A percentile compares a stretch with the other conserved stretches of the same genome.
Conservation (phyloP, 495 filamentous ascomycete genomes). For the Jackrogersella minutella region DNA sequence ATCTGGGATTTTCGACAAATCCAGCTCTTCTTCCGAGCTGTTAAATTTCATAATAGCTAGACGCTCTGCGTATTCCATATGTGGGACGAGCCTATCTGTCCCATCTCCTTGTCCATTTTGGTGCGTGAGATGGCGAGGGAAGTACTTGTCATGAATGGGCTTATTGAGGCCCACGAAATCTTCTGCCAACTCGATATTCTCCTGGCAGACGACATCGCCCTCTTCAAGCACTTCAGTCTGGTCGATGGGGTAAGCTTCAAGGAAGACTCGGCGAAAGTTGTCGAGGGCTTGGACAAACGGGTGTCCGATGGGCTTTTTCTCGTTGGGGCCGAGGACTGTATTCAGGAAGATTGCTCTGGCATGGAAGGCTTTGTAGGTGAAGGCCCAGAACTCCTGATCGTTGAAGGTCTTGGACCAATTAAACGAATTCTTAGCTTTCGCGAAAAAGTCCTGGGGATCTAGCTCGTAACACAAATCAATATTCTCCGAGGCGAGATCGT, state of each 20-base stretch:
- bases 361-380: conserved; percentile 39
- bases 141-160: conserved; percentile 6
- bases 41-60: not conserved
- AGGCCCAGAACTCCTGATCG: conserved; percentile 34
- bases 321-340: not conserved
- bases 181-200: conserved; percentile 15
- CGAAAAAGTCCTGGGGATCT: conserved; percentile 20
- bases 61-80: not conserved
- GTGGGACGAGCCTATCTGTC: conserved; percentile 6
- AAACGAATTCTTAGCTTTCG: conserved; percentile 23
- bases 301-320: not conserved
- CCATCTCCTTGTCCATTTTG: conserved; percentile 23
- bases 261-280: conserved; percentile 20
- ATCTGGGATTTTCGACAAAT: conserved; percentile 12
- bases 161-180: not conserved
- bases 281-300: conserved; percentile 23
- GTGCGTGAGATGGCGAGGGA: conserved; percentile 14
- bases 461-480: not conserved
- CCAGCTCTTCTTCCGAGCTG: not conserved
- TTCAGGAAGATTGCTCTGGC: conserved; percentile 27
- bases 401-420: conserved; percentile 10
- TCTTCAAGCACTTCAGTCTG: not conserved
- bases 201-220: not conserved
- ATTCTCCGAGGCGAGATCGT: conserved; percentile 23
- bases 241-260: not conserved